phyloP scores from a whole-genome alignment of 495 filamentous ascomycete species.

The Podospora comata region DNA sequence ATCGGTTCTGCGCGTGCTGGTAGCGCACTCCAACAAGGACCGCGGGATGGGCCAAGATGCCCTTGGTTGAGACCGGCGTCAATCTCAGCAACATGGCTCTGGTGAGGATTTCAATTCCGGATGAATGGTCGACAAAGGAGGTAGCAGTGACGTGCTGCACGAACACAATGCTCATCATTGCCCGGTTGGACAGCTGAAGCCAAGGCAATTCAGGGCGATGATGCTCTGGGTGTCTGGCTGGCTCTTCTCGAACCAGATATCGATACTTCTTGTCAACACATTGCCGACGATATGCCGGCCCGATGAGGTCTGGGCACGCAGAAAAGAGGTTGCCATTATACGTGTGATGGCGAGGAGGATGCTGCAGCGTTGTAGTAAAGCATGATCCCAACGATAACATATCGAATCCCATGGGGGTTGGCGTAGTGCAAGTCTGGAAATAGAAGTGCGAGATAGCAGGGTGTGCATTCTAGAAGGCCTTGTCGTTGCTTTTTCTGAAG shows the following conservation, averaged over 20 bases:
- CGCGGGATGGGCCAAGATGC: not conserved
- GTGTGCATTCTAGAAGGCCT: not conserved
- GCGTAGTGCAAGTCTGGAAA: not conserved
- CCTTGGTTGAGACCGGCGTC: not conserved
- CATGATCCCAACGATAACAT: not conserved
- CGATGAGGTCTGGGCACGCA: not conserved
- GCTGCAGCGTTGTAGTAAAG: not conserved
- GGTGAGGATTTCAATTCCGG: constrained; percentile 5
- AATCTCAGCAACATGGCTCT: not conserved
- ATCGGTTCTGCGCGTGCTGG: constrained; percentile 1
- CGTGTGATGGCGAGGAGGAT: not conserved
- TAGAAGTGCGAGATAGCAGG: not conserved
- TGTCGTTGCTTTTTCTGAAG: not conserved
- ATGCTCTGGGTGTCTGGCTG: too few species aligned
- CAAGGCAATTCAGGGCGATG: too few species aligned
- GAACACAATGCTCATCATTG: not conserved
- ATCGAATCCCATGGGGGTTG: not conserved
- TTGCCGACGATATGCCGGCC: not conserved
- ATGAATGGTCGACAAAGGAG: constrained; percentile 12
- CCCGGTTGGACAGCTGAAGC: too few species aligned
- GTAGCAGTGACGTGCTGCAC: constrained; percentile 12
- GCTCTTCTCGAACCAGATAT: not conserved
- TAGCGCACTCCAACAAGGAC: not conserved
- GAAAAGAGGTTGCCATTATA: not conserved
- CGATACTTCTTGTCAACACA: not conserved